These are phyloP conservation scores for Calonectria henricotiae DNA, from an alignment of 2,329 filamentous ascomycete genomes.

Conservation along the genomic window DNA sequence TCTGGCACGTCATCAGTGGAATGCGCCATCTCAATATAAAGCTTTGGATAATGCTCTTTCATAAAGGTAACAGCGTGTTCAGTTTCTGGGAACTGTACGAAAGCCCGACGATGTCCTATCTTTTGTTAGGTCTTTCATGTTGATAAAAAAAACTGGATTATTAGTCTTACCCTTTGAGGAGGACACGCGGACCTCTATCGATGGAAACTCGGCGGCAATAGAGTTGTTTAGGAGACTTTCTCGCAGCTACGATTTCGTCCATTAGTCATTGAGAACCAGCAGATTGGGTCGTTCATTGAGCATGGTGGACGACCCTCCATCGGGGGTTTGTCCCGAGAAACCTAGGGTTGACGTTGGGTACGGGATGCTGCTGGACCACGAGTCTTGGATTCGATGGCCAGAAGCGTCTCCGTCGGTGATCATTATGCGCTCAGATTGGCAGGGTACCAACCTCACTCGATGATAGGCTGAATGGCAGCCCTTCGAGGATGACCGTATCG, in stretches of 20 bases:
- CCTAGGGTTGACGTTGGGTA: neutral
- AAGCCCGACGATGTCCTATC: constrained; percentile 61
- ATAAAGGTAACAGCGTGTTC: constrained; percentile 62
- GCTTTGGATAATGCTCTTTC: constrained; percentile 62
- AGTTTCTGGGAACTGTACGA: constrained; percentile 62
- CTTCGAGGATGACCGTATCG: constrained; percentile 71
- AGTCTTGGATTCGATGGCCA: constrained; percentile 36
- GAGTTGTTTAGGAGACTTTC: constrained; percentile 57
- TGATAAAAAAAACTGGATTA: neutral
- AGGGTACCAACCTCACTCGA: constrained; percentile 67
- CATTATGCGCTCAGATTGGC: constrained; percentile 41
- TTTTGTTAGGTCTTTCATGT: constrained; percentile 38
- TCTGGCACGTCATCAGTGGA: constrained; percentile 61
- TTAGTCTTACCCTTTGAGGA: constrained; percentile 55
- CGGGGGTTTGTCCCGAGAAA: constrained; percentile 30
- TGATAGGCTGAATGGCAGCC: constrained; percentile 66
- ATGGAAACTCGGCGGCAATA: constrained; percentile 57
- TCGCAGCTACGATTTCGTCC: constrained; percentile 55
- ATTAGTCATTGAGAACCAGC: constrained; percentile 51
- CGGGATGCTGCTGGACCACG: constrained; percentile 30
- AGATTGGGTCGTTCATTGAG: constrained; percentile 37
- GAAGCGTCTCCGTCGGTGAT: constrained; percentile 21
- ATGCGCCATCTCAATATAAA: constrained; percentile 58
- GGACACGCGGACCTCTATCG: constrained; percentile 61
- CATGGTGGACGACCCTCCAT: constrained; percentile 32